Percentiles rank a stretch among this genome's conserved stretches.
Conservation (phyloP, 2,329 filamentous ascomycete species). For the Lachnellula arida region DNA sequence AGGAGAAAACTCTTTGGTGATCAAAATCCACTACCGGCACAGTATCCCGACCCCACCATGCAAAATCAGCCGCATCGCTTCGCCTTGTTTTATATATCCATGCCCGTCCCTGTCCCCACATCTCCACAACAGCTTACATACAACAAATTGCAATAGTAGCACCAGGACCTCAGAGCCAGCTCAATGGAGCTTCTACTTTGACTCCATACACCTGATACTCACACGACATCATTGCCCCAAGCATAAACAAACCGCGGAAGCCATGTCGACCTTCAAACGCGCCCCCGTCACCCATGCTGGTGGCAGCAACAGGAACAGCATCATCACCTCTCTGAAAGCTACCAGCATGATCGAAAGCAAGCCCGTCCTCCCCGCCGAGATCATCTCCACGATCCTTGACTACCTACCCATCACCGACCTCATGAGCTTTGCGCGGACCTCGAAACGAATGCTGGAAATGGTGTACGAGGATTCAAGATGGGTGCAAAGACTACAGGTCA, state of each 20-base stretch:
- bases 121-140: background rate
- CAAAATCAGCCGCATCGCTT: no score
- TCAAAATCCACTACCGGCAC: no score
- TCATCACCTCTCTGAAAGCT: slow-evolving; percentile 73
- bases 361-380: slow-evolving; percentile 80
- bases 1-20: no score
- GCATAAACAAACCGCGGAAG: background rate
- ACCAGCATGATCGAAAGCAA: slow-evolving; percentile 76
- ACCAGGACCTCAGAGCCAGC: no score
- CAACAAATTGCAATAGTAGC: background rate
- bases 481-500: slow-evolving; percentile 78
- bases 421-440: slow-evolving; percentile 78
- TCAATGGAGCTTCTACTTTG: background rate
- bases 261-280: slow-evolving; percentile 43
- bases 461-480: slow-evolving; percentile 97
- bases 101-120: no score
- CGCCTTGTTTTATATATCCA: no score
- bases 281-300: slow-evolving; percentile 23
- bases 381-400: slow-evolving; percentile 82
- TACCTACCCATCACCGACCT: slow-evolving; percentile 83
- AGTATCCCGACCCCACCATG: no score
- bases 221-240: background rate
- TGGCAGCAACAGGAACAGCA: slow-evolving; percentile 39
- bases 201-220: background rate
- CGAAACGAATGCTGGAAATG: slow-evolving; percentile 90